Evolutionary conservation across 2,329 filamentous ascomycete genomes (phyloP).

Genomic region (Microcyclosporella mali): DNA sequence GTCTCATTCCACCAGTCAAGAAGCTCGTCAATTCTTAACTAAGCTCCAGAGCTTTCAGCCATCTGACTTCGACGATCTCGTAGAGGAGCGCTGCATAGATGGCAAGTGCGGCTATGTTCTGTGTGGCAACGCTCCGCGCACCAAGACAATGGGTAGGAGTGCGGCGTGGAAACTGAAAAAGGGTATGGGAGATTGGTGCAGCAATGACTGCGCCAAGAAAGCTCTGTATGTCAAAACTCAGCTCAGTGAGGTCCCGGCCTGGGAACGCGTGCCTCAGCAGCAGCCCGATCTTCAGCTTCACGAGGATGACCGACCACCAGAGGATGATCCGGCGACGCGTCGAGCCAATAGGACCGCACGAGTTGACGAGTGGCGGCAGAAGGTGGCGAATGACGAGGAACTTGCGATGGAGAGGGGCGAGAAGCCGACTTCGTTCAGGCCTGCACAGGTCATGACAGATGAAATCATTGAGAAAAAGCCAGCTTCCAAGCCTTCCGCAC

Average conservation of each 20-base stretch:
- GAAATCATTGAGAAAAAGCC: constrained; percentile 30
- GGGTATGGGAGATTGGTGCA: constrained; percentile 83
- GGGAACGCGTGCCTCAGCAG: constrained; percentile 61
- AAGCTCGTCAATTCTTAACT: constrained; percentile 59
- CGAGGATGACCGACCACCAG: constrained; percentile 26
- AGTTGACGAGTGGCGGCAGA: constrained; percentile 27
- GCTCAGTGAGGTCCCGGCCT: constrained; percentile 75
- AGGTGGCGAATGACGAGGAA: constrained; percentile 28
- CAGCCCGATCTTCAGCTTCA: constrained; percentile 36
- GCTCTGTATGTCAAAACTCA: constrained; percentile 86
- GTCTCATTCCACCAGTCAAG: constrained; percentile 47
- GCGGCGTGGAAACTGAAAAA: constrained; percentile 63
- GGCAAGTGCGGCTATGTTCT: constrained; percentile 77
- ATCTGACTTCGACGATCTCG: constrained; percentile 79
- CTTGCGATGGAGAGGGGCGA: constrained; percentile 43
- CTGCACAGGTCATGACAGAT: constrained; percentile 29
- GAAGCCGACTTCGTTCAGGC: constrained; percentile 22
- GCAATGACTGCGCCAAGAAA: constrained; percentile 66
- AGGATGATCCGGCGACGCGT: constrained; percentile 16
- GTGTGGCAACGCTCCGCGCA: constrained; percentile 59
- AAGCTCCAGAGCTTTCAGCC: constrained; percentile 72
- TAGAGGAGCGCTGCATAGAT: constrained; percentile 82
- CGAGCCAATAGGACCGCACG: constrained; percentile 30
- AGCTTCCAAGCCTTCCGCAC: constrained; percentile 11
- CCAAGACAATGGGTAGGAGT: constrained; percentile 40